Base-by-base conservation (phyloP, 202 grass and related monocot genomes). In the Elaeis oleifera region DNA sequence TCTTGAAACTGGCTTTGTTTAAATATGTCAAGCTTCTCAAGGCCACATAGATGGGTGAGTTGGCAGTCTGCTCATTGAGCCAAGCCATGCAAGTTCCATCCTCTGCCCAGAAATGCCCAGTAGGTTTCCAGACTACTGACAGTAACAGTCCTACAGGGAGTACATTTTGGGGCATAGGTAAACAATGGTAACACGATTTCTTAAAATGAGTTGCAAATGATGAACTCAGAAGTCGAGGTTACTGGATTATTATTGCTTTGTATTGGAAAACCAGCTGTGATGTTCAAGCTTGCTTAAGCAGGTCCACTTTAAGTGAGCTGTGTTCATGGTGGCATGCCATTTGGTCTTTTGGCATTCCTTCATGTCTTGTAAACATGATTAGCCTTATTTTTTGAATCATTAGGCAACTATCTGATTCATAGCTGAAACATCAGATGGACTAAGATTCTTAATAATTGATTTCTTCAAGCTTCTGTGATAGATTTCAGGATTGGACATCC, bases 181-280 rank as follows among this genome's bases (percentile, higher is more conserved):
- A 89, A 75, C 0, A 72, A 26, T 0, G 28, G 72, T 1, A 19
- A 8, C 72, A 84, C 80, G 0, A 81, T 64, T 0, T 23, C 73
- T 21, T 21, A 50, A 78, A 76, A 92, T 2, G 88, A 87, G 80
- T 84, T 92, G 77, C 83, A 92, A 36, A 92, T 68, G 16, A 87
- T 3, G 68, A 71, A 79, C 28, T 84, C 71, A 3, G 77, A 56
- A 0, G n/a, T 4, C 0, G 66, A 56, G 5, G 68, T 27, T 0
- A 71, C 58, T 0, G 13, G 62, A 1, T 70, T 63, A 54, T 74
- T 64, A 11, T 36, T 49, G 23, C 0, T n/a, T 87, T 49, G 49
- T 27, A 50, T 3, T 65, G 44, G 72, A 84, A 92, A 8, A 84
- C 18, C 0, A 27, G 22, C 2, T 61, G n/a, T 50, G 74, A 13